Base-by-base conservation (phyloP, 2,329 filamentous ascomycete species). In the Xylariales sp. region DNA sequence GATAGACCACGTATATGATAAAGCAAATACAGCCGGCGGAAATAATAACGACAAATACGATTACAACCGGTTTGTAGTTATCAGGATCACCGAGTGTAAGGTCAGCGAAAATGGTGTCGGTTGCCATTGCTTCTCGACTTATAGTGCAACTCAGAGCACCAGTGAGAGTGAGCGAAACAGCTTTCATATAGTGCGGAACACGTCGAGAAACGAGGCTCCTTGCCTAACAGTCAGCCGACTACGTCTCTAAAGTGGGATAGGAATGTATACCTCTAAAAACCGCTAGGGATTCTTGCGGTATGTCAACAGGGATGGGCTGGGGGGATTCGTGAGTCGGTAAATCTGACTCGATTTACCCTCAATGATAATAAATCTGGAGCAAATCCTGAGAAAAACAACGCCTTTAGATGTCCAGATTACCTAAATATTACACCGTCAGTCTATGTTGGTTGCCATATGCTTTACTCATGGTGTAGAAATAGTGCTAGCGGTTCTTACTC, bases 141-240 rank as follows among this genome's bases (percentile, higher is more conserved):
- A 39, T 45, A 34, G 36, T 8, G 16, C 7, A n/a, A 6, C 45
- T 7, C 10, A 5, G 12, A 39, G 1, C 10, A 34, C 28, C 3
- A n/a, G 14, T 14, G 32, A 46, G 23, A 23, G 23, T 23, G 23
- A 23, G 34, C 5, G 16, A n/a, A 45, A 32, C 4, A 56, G 61
- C 61, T 39, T 56, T 61, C 10, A 50, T 10, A 32, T 28, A 60
- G 4, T 43, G 32, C 50, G 16, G n/a, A 39, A 52, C 10, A 9
- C 14, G n/a, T 48, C 12, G 6, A 10, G 8, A n/a, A 28, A 23
- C n/a, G 14, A 36, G 23, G 1, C 2, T 16, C n/a, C 41, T 2
- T 8, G 16, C 5, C 30, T 36, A 12, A 41, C 7, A 32, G 56
- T 65, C 6, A 58, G 65, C 16, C 14, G 14, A 30, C 9, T 9